Evolutionary conservation across 192 early-diverging fungal species (phyloP).

Genomic region (Phlyctochytrium bullatum): DNA sequence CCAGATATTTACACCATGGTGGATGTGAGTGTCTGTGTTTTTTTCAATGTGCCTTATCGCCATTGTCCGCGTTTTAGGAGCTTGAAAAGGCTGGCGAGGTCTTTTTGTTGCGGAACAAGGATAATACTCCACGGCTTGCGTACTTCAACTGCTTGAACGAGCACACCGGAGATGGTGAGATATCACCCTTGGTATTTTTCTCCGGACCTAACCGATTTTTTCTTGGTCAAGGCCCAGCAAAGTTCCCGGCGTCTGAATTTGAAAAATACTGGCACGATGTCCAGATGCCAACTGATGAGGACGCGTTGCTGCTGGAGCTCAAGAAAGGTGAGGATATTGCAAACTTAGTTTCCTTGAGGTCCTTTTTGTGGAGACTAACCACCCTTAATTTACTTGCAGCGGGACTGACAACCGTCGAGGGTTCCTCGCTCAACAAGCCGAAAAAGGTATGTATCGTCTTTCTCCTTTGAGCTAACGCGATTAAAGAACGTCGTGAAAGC

Average conservation of each 20-base stretch:
- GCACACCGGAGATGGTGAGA: not conserved
- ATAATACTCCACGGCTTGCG: conserved; percentile 58
- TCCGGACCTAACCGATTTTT: not conserved
- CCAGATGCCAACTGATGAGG: not conserved
- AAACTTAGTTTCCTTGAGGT: not conserved
- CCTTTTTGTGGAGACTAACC: not conserved
- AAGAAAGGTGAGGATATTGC: not conserved
- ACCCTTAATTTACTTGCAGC: not conserved
- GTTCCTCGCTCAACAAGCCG: not conserved
- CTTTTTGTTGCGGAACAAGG: conserved; percentile 65
- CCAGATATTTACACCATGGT: conserved; percentile 20
- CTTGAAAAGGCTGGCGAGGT: conserved; percentile 54
- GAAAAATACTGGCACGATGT: not conserved
- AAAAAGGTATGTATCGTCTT: not conserved
- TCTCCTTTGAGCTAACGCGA: not conserved
- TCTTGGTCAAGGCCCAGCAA: not conserved
- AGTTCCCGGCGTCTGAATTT: conserved; percentile 1
- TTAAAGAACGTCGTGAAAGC: not conserved
- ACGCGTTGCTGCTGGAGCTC: not conserved
- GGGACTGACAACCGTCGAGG: not conserved
- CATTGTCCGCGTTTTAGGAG: conserved; percentile 47
- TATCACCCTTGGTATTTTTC: not conserved
- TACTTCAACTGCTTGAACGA: conserved; percentile 56
- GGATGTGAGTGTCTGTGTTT: conserved; percentile 24
- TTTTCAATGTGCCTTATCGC: not conserved